Evolutionary conservation across 768 basidiomycete species (phyloP).

Genomic region (Termitomyces sp.): DNA sequence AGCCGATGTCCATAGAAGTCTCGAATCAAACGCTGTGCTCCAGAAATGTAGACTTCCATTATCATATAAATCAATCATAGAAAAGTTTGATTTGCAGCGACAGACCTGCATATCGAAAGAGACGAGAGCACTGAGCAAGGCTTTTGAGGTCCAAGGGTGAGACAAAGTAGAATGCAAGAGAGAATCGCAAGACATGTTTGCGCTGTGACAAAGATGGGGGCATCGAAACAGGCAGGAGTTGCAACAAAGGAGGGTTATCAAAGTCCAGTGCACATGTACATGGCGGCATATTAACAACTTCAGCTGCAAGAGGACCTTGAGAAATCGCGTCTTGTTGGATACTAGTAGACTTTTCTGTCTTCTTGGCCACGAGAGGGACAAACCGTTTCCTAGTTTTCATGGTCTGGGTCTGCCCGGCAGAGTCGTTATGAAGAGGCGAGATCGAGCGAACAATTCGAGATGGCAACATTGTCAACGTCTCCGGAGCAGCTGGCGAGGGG

Average conservation of each 20-base stretch:
- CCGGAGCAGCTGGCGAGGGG: not conserved
- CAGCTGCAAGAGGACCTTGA: not conserved
- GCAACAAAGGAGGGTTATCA: constrained; percentile 16
- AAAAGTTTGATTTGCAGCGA: constrained; percentile 8
- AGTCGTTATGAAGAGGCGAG: not conserved
- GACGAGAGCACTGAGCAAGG: constrained; percentile 54
- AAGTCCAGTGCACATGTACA: constrained; percentile 34
- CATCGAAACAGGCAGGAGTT: constrained; percentile 42
- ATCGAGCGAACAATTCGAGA: not conserved
- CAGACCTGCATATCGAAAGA: constrained; percentile 63
- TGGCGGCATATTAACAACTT: not conserved
- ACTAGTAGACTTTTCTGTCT: not conserved
- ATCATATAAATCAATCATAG: constrained; percentile 7
- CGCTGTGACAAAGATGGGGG: constrained; percentile 61
- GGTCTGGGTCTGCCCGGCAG: not conserved
- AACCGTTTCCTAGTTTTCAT: constrained; percentile 23
- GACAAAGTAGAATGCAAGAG: constrained; percentile 52
- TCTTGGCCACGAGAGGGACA: constrained; percentile 25
- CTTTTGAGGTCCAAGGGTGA: constrained; percentile 37
- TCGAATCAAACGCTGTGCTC: constrained; percentile 41
- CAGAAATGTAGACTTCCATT: constrained; percentile 59
- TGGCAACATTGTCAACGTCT: not conserved
- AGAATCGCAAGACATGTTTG: constrained; percentile 48
- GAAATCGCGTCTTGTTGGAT: not conserved
- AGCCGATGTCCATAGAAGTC: constrained; percentile 52